Evolutionary conservation across 2,329 filamentous ascomycete species (phyloP), one percentile per base, ranked within the genome.

Genomic region (Beauveria sp.): DNA sequence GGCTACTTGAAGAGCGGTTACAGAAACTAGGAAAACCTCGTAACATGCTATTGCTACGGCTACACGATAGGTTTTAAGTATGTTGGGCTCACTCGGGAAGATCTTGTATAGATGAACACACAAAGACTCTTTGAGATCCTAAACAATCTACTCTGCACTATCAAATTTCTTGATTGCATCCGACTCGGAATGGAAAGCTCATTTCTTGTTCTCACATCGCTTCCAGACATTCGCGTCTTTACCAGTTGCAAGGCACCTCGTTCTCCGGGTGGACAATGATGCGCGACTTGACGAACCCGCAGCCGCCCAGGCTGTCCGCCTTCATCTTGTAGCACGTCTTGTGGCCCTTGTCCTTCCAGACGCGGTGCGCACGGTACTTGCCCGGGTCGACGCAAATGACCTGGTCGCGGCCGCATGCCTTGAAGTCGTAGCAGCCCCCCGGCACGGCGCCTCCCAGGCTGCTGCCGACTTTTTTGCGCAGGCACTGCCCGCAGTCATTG

Each of bases 251-350:
- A 24, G 61, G 24, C 30, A 34, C 26, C 48, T 54, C 34, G 4
- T 40, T 28, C 10, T 20, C 30, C 2, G 61, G 61, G 40, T 43
- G 28, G 20, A 44, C n/a, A 20, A 62, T 41, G 43, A 59, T 47
- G 43, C 51, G 44, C 8, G 34, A 30, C 55, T 59, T 46, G 46
- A 61, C 48, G n/a, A 48, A 37, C 12, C 62, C 62, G 44, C 62
- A 63, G 14, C 26, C 40, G 18, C 62, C 62, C 2, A 63, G 44
- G 7, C 1, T n/a, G 22, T 47, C 51, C 3, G 3, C 46, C 40
- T 24, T 43, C 53, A 63, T 62, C 5, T 43, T 41, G 56, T 64
- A 64, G 52, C 62, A 64, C 22, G 43, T 64, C 51, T 64, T 64
- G 47, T 47, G 30, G 24, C 47, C 47, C 3, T 54, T 59, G 52